phyloP scores from a whole-genome alignment of 164 flowering plant species.

The Dillenia suffruticosa region DNA sequence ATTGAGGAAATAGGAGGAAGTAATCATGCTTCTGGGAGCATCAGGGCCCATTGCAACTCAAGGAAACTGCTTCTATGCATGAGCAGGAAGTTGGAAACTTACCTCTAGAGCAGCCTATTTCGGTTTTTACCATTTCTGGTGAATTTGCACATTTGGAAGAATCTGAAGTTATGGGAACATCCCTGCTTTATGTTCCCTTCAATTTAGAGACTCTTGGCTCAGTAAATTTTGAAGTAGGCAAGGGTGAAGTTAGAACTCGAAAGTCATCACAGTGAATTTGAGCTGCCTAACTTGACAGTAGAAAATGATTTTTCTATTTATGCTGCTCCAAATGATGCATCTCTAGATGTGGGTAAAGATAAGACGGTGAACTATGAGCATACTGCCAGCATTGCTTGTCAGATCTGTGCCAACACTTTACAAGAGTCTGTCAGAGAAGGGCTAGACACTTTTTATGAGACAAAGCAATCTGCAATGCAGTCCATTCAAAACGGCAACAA shows the following conservation, averaged over 20 bases:
- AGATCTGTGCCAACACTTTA: neutral
- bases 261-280: too few species aligned
- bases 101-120: slow-evolving; percentile 12
- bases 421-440: slow-evolving; percentile 36
- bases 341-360: slow-evolving; percentile 11
- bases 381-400: slow-evolving; percentile 6
- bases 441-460: slow-evolving; percentile 46
- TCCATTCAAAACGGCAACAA: slow-evolving; percentile 19
- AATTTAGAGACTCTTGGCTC: neutral
- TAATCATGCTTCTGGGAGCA: slow-evolving; percentile 7
- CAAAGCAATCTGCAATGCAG: slow-evolving; percentile 17
- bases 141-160: slow-evolving; percentile 8
- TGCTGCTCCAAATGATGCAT: neutral
- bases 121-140: slow-evolving; percentile 10
- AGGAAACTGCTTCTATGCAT: slow-evolving; percentile 10
- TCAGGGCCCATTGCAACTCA: slow-evolving; percentile 6
- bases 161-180: slow-evolving; percentile 7
- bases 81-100: slow-evolving; percentile 15
- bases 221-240: too few species aligned
- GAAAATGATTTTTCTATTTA: too few species aligned
- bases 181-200: slow-evolving; percentile 9
- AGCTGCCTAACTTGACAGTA: too few species aligned
- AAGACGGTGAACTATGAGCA: slow-evolving; percentile 18
- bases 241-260: too few species aligned
- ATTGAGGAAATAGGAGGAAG: slow-evolving; percentile 13